These are phyloP conservation scores for Phoma sp. DNA, from an alignment of 2,329 filamentous ascomycete genomes.

Conservation along the genomic window DNA sequence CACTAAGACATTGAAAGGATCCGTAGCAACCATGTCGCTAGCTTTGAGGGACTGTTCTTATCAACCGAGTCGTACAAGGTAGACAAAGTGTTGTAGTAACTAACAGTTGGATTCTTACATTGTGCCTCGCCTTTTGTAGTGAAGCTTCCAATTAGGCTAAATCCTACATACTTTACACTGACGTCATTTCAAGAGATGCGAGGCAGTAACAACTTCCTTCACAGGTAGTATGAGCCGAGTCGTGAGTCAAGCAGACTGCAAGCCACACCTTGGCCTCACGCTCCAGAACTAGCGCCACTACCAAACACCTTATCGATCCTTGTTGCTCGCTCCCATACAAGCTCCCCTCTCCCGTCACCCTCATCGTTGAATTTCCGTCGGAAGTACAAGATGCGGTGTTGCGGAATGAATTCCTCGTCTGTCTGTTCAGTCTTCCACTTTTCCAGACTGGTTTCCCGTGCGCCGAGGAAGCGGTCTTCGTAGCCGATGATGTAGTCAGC, in stretches of 20 bases:
- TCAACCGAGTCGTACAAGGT: too few relatives aligned
- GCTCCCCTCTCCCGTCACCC: slow-evolving; percentile 32
- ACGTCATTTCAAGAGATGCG: neutral
- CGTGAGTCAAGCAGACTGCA: neutral
- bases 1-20: slow-evolving; percentile 25
- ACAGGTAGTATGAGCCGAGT: neutral
- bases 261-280: neutral
- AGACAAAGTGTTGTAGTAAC: too few relatives aligned
- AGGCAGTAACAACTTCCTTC: neutral
- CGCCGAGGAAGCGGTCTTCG: slow-evolving; percentile 59
- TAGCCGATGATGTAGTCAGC: slow-evolving; percentile 60
- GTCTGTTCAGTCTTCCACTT: slow-evolving; percentile 62
- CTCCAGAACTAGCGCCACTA: slow-evolving; percentile 42
- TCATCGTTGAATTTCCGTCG: slow-evolving; percentile 46
- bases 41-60: too few relatives aligned
- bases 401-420: slow-evolving; percentile 63
- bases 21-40: neutral
- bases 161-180: neutral
- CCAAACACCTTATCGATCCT: slow-evolving; percentile 57
- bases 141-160: slow-evolving; percentile 2
- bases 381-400: slow-evolving; percentile 61
- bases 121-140: neutral
- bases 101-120: too few relatives aligned
- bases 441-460: slow-evolving; percentile 55
- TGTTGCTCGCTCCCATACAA: slow-evolving; percentile 59